Evolutionary conservation across 192 early-diverging fungal genomes (phyloP).

Genomic region (Rhizoclosmatium sp.): DNA sequence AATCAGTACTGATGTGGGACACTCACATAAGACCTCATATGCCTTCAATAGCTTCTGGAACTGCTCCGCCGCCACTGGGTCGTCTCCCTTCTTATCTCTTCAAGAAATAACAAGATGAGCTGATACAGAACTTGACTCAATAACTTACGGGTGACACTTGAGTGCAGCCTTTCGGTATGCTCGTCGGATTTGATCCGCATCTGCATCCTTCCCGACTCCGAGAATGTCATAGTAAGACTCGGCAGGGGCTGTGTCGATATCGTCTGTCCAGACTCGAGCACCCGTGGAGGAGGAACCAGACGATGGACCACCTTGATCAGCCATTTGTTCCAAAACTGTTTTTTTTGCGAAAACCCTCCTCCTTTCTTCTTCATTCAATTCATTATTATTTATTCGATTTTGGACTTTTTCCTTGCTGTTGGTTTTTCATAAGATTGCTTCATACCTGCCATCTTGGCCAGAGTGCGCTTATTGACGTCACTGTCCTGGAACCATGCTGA

Average conservation of each 20-base stretch:
- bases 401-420: constrained; percentile 28
- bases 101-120: constrained; percentile 66
- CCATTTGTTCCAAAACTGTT: neutral
- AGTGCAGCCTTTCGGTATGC: constrained; percentile 36
- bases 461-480: constrained; percentile 55
- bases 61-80: constrained; percentile 60
- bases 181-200: constrained; percentile 52
- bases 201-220: constrained; percentile 46
- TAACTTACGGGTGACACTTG: constrained; percentile 1
- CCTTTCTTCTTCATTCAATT: neutral
- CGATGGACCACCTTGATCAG: neutral
- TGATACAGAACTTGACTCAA: constrained; percentile 39
- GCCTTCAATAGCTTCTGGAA: constrained; percentile 90
- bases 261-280: constrained; percentile 33
- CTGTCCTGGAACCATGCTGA: constrained; percentile 56
- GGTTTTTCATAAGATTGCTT: constrained; percentile 62
- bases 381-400: constrained; percentile 1
- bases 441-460: constrained; percentile 61
- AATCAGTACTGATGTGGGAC: constrained; percentile 44
- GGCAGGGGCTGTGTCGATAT: constrained; percentile 31
- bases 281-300: neutral
- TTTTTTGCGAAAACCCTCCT: neutral
- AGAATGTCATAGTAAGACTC: constrained; percentile 51
- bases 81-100: constrained; percentile 74
- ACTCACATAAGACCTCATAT: constrained; percentile 75